Evolutionary conservation across 257 asterid genomes (phyloP), one percentile per base, ranked within the genome.

Genomic region (Lantana camara): DNA sequence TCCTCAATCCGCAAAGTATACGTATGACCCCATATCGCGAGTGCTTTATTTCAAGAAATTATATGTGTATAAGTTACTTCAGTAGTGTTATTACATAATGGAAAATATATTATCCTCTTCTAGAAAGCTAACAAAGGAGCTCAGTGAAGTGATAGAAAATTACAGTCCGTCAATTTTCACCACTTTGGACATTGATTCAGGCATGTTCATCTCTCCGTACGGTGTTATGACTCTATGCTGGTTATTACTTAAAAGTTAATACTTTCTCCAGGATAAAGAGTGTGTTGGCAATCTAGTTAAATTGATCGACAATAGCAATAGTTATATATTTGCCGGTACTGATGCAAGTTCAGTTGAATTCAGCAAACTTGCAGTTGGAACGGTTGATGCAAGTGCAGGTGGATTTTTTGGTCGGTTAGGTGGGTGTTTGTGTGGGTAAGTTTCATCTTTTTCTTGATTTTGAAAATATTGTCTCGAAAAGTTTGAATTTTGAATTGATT

Each of bases 71-170:
- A 57, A 1, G n/a, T 22, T 45, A 14, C 24, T 29, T 35, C 14
- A 22, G 44, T 16, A 1, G 45, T 46, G 47, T 12, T 10, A 6
- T 40, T 30, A 29, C 27, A 50, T 53, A 4, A 37, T 41, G 15
- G 51, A 49, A 60, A 15, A 22, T 53, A 21, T 14, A 22, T 67
- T 29, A 7, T 53, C 64, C 37, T 51, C 53, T 7, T 66, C 72
- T 89, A 94, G 99, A 66, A 86, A 90, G 79, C 95, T 94, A 32
- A 90, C 97, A 13, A 90, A 90, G 87, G 97, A 88, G 83, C 86
- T 94, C 40, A 88, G 99, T 29, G 96, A 85, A 76, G 96, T 94
- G 72, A 79, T 94, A 64, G 97, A 94, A 63, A 63, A 80, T 66
- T 94, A 67, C 77, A 69, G 95, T 38, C 91, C 88, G 2, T 95